These are phyloP conservation scores for Lachancea kluyveri DNA, from an alignment of 805 yeast genomes.

Conservation along the genomic window DNA sequence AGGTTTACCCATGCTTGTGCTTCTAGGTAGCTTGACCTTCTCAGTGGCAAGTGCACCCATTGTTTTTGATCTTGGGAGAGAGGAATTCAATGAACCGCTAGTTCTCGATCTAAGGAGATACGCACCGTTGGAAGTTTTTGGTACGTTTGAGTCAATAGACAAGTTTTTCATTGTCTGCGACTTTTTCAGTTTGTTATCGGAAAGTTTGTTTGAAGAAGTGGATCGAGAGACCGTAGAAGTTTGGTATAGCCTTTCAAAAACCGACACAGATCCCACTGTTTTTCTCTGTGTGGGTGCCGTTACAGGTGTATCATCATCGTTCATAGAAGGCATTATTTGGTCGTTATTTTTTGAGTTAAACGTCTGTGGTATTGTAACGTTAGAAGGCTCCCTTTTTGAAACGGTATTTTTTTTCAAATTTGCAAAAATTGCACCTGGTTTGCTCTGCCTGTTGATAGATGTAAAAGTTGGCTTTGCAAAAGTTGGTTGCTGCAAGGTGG, in stretches of 20 bases:
- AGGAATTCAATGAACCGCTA: too few relatives aligned
- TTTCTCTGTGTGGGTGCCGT: neutral
- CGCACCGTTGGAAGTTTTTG: too few relatives aligned
- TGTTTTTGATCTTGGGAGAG: conserved; percentile 4
- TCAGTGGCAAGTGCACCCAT: too few relatives aligned
- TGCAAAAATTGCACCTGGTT: conserved; percentile 8
- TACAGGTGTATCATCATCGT: too few relatives aligned
- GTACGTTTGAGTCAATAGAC: too few relatives aligned
- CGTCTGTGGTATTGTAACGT: too few relatives aligned
- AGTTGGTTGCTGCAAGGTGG: conserved; percentile 20
- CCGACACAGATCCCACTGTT: conserved; percentile 11
- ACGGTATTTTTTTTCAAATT: conserved; percentile 3
- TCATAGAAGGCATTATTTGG: too few relatives aligned
- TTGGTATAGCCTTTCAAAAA: conserved; percentile 23
- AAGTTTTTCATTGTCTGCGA: conserved; percentile 10
- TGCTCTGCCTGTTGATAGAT: conserved; percentile 15
- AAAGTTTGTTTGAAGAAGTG: conserved; percentile 14
- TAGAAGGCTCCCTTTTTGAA: conserved; percentile 1
- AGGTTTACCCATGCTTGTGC: too few relatives aligned
- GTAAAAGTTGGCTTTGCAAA: conserved; percentile 23
- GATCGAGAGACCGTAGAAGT: conserved; percentile 19
- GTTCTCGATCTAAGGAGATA: too few relatives aligned
- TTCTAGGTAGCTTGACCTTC: too few relatives aligned
- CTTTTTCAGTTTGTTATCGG: conserved; percentile 2
- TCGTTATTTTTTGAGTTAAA: too few relatives aligned